These are phyloP conservation scores for Neofusicoccum laricinum DNA, from an alignment of 2,329 filamentous ascomycete genomes.

Conservation along the genomic window DNA sequence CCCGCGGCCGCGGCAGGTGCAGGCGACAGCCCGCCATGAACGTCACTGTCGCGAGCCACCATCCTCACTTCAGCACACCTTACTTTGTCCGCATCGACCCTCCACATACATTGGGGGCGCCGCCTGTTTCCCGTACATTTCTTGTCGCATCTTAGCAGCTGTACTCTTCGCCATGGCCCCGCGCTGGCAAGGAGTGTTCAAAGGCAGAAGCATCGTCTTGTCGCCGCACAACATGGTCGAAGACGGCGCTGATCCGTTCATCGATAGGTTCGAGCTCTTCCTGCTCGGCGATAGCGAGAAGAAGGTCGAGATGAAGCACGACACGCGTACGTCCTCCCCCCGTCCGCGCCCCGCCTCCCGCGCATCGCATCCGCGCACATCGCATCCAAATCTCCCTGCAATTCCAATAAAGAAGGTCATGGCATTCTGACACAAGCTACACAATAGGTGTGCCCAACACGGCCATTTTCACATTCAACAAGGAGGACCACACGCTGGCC, in stretches of 20 bases:
- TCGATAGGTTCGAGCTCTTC: conserved; percentile 84
- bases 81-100: neutral
- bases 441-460: conserved; percentile 80
- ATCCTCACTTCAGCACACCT: conserved; percentile 1
- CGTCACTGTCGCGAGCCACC: neutral
- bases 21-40: neutral
- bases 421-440: neutral
- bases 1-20: neutral
- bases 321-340: conserved; percentile 70
- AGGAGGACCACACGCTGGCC: conserved; percentile 94
- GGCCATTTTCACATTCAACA: conserved; percentile 92
- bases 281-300: conserved; percentile 83
- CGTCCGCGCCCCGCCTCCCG: neutral
- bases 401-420: neutral
- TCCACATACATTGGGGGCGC: neutral
- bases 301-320: conserved; percentile 84
- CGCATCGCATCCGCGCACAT: neutral
- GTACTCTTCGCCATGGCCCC: neutral
- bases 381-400: neutral
- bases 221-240: neutral
- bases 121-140: neutral
- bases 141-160: neutral
- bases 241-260: conserved; percentile 16
- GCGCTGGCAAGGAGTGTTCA: no score
- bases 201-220: neutral